Conservation (phyloP, 2,329 filamentous ascomycete species). For the Sarocladium strictum region DNA sequence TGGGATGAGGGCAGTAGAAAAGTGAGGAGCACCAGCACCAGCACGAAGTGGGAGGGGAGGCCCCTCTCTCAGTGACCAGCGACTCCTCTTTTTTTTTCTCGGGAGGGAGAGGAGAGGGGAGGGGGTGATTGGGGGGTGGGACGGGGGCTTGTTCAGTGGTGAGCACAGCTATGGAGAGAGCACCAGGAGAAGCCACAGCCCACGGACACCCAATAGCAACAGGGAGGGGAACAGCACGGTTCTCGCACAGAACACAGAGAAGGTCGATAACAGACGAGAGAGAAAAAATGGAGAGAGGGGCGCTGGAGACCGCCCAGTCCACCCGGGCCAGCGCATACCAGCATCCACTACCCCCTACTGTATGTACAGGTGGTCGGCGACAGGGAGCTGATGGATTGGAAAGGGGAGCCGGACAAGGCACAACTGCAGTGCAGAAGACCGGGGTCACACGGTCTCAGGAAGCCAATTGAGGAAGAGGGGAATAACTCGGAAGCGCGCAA, state of each 20-base stretch:
- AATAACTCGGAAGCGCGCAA: not conserved
- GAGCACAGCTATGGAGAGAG: not conserved
- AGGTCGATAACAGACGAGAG: not conserved
- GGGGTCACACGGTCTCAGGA: not conserved
- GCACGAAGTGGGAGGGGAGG: slow-evolving; percentile 10
- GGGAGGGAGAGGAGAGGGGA: slow-evolving; percentile 11
- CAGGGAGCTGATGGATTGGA: not conserved
- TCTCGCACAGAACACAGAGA: not conserved
- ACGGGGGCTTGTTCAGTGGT: not conserved
- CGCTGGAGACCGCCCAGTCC: not conserved
- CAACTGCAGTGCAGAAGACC: not conserved
- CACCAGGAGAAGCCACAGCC: not conserved
- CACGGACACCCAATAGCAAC: too few relatives aligned
- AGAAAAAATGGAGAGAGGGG: slow-evolving; percentile 4
- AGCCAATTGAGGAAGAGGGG: not conserved
- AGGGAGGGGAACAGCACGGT: not conserved
- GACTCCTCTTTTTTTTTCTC: slow-evolving; percentile 4
- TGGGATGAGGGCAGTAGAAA: slow-evolving; percentile 12
- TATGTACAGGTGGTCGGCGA: not conserved
- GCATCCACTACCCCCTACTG: slow-evolving; percentile 3
- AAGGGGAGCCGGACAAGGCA: not conserved
- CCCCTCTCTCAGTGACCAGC: not conserved
- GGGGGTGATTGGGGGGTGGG: slow-evolving; percentile 3
- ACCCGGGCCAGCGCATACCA: not conserved
- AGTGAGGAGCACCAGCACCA: slow-evolving; percentile 12